phyloP scores from a whole-genome alignment of 2,329 filamentous ascomycete species.

The Myriosclerotinia duriaeana region DNA sequence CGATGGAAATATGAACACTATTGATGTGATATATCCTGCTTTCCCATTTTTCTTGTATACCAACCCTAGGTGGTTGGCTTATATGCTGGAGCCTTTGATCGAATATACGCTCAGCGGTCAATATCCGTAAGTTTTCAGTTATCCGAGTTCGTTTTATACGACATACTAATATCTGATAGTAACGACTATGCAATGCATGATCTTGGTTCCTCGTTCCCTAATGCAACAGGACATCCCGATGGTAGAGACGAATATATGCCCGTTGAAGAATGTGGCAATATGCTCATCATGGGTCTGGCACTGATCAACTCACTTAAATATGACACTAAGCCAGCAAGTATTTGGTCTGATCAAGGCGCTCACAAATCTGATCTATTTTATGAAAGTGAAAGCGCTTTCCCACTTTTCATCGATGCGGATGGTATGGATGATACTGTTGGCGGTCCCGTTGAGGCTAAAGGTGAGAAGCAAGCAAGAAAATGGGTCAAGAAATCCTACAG shows the following conservation, averaged over 20 bases:
- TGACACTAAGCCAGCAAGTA: conserved; percentile 56
- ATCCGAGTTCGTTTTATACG: not conserved
- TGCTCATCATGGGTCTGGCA: conserved; percentile 72
- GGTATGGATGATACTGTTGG: conserved; percentile 64
- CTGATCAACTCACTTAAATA: conserved; percentile 73
- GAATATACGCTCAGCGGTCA: conserved; percentile 81
- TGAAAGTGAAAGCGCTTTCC: conserved; percentile 35
- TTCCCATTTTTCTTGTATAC: conserved; percentile 87
- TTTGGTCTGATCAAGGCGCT: conserved; percentile 51
- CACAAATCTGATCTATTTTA: conserved; percentile 32
- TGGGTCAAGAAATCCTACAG: conserved; percentile 63
- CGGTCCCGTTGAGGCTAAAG: conserved; percentile 49
- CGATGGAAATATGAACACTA: conserved; percentile 81
- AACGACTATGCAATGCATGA: conserved; percentile 81
- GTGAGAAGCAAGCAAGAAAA: conserved; percentile 56
- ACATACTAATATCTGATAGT: conserved; percentile 17
- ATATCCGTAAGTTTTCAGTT: conserved; percentile 55
- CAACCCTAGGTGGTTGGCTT: conserved; percentile 76
- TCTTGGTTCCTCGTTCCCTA: conserved; percentile 70
- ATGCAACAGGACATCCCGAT: conserved; percentile 69
- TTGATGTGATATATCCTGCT: conserved; percentile 83
- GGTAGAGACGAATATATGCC: conserved; percentile 66
- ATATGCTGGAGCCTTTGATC: conserved; percentile 74
- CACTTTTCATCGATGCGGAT: conserved; percentile 47
- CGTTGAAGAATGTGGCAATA: conserved; percentile 65